These are phyloP conservation scores for Handroanthus guayacan DNA, from an alignment of 257 asterid species.

Conservation along the genomic window DNA sequence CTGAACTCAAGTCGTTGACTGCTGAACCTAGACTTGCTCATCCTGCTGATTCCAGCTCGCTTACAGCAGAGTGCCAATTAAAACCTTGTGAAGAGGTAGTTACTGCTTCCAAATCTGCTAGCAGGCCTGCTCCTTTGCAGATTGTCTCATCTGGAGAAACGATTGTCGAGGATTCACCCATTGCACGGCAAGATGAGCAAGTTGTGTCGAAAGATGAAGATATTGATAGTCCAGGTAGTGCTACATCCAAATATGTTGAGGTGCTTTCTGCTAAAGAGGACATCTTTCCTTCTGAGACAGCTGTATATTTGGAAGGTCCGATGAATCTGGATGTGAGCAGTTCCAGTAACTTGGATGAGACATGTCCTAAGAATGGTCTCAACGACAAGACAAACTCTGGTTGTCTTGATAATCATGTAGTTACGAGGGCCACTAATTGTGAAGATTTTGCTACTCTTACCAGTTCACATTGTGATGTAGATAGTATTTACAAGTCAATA, in stretches of 20 bases:
- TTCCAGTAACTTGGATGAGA: constrained; percentile 32
- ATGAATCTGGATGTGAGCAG: constrained; percentile 29
- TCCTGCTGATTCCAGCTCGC: constrained; percentile 48
- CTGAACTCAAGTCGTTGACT: constrained; percentile 52
- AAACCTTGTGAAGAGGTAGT: constrained; percentile 48
- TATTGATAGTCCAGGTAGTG: constrained; percentile 69
- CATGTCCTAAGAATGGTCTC: constrained; percentile 6
- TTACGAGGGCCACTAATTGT: constrained; percentile 17
- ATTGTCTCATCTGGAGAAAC: constrained; percentile 34
- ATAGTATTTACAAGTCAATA: constrained; percentile 43
- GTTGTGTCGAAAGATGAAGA: constrained; percentile 46
- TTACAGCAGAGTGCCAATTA: constrained; percentile 37
- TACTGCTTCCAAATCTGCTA: constrained; percentile 37
- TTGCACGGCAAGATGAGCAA: constrained; percentile 37
- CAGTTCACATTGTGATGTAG: constrained; percentile 29
- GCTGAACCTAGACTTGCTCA: constrained; percentile 40
- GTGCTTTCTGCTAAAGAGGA: constrained; percentile 35
- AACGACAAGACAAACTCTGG: constrained; percentile 34
- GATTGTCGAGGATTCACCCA: constrained; percentile 33
- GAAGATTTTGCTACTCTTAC: constrained; percentile 30
- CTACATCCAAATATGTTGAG: constrained; percentile 53
- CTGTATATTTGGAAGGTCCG: constrained; percentile 24
- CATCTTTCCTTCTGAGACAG: constrained; percentile 27
- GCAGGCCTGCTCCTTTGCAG: constrained; percentile 46
- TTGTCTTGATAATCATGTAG: constrained; percentile 14